A percentile compares a stretch with the other conserved stretches of the same genome.
Conservation (phyloP, 2,329 filamentous ascomycete species). For the Xylaria polymorpha region DNA sequence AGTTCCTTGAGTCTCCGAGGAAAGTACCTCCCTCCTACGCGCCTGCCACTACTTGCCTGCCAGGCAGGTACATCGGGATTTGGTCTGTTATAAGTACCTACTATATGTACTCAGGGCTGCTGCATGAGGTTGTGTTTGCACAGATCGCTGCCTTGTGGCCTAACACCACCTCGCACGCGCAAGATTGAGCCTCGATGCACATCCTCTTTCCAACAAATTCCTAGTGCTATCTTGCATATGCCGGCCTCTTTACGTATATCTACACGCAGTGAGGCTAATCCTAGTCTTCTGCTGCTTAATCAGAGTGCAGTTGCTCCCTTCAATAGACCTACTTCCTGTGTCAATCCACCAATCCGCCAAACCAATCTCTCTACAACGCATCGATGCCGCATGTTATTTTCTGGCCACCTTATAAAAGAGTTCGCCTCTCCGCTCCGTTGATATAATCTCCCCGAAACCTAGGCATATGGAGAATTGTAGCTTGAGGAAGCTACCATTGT, state of each 20-base stretch:
- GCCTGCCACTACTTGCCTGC: background rate
- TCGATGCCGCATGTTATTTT: background rate
- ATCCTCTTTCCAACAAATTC: background rate
- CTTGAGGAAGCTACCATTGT: background rate
- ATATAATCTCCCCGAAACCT: background rate
- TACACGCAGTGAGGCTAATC: background rate
- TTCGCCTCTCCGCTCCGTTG: background rate
- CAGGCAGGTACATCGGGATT: background rate
- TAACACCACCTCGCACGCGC: background rate
- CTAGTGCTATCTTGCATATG: background rate
- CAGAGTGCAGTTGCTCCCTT: conserved; percentile 1
- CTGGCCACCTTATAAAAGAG: background rate
- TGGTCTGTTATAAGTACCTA: too few species aligned
- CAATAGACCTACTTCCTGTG: background rate
- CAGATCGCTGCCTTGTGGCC: background rate
- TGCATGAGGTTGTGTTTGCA: background rate
- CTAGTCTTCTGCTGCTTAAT: background rate
- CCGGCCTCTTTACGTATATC: background rate
- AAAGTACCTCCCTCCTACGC: conserved; percentile 1
- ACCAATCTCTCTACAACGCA: background rate
- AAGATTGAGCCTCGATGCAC: background rate
- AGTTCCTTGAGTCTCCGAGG: background rate
- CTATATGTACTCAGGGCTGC: background rate
- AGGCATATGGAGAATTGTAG: background rate
- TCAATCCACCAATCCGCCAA: background rate